These are phyloP conservation scores for Fusarium chaquense DNA, from an alignment of 2,329 filamentous ascomycete genomes.

Conservation along the genomic window DNA sequence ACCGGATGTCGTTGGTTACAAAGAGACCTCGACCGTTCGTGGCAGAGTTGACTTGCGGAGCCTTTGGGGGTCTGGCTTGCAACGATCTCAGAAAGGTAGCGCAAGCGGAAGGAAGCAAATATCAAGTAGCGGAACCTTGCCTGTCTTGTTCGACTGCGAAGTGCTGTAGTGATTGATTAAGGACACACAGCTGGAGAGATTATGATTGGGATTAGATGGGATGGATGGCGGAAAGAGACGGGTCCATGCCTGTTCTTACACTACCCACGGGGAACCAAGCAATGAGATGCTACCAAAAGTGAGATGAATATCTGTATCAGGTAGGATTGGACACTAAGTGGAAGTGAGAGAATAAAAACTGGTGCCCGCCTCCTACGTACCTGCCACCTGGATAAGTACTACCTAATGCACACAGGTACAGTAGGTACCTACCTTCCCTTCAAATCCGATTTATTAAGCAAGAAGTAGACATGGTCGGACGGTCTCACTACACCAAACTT, in stretches of 20 bases:
- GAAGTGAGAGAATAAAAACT: slow-evolving; percentile 29
- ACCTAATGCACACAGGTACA: too few relatives aligned
- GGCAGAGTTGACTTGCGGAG: slow-evolving; percentile 34
- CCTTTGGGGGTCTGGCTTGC: background rate
- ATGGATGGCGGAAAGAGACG: background rate
- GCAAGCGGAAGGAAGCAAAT: slow-evolving; percentile 30
- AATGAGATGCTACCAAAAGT: background rate
- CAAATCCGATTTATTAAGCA: slow-evolving; percentile 1
- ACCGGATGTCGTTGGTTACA: slow-evolving; percentile 38
- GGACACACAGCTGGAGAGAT: background rate
- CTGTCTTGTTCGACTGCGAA: slow-evolving; percentile 12
- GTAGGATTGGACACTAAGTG: background rate
- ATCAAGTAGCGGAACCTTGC: slow-evolving; percentile 20
- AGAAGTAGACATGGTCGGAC: slow-evolving; percentile 5
- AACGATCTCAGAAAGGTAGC: slow-evolving; percentile 21
- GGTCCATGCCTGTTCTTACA: background rate
- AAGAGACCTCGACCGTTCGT: slow-evolving; percentile 32
- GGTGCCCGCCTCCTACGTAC: slow-evolving; percentile 10
- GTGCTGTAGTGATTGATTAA: background rate
- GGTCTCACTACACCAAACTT: background rate
- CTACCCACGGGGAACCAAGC: slow-evolving; percentile 5
- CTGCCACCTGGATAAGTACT: too few relatives aligned
- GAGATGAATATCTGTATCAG: background rate
- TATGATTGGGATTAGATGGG: background rate
- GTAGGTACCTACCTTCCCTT: background rate